Evolutionary conservation across 805 yeast species (phyloP), one percentile per base, ranked within the genome.

Genomic region (Metschnikowia aberdeeniae): DNA sequence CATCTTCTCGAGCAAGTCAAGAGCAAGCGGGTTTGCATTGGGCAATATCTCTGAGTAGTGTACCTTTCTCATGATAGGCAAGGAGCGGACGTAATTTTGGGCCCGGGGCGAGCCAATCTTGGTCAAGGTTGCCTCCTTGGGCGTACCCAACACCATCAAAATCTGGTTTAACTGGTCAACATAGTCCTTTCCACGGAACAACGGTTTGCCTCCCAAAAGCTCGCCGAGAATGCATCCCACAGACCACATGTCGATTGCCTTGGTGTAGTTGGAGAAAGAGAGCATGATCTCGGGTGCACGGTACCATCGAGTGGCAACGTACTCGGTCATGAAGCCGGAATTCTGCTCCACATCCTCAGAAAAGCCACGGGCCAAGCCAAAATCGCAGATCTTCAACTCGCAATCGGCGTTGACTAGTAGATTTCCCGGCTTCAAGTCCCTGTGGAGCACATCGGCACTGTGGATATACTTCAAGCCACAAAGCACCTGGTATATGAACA

Each of bases 261-360:
- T 90, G 5, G 98, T 87, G 65, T 92, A 92, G 47, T 90, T 88
- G 63, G 93, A 95, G 70, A 87, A 89, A 52, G 95, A 84, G 44
- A 93, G 74, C 89, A 93, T 92, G 66, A 93, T 89, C 61, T 93
- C 99, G 0, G 99, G 99, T 3, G 99, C 99, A 55, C 99, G 75
- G 66, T 93, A 93, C 99, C 99, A 93, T 63, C 99, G 77, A 1
- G 99, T 93, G 28, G 99, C 98, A 24, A 93, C 99, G 62, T 93
- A 93, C 64, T 92, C 98, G 1, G 99, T 93, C 73, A 92, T 71
- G 58, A 89, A 92, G n/a, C 96, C 97, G 28, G 86, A 86, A 56
- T 89, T 89, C 56, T 83, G 86, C 49, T 83, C 90, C 0, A 89
- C 86, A 58, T 83, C 84, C 48, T 81, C 81, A 8, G 89, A 81